Conservation (phyloP, 1,284 basidiomycete species). For the Blastosporella zonata region DNA sequence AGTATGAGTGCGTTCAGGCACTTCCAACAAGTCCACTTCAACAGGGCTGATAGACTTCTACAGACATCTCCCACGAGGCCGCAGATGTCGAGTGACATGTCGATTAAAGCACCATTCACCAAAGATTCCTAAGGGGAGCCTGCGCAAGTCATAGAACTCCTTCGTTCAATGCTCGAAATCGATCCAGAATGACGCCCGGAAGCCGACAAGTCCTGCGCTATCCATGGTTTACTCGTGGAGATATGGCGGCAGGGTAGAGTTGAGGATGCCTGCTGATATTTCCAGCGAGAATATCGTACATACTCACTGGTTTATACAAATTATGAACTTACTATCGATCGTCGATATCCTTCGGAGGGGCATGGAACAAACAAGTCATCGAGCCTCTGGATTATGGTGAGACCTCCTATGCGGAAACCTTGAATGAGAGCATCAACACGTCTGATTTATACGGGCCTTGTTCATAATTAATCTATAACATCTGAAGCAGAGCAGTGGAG, state of each 20-base stretch:
- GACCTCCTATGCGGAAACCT: too few species aligned
- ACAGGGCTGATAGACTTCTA: background rate
- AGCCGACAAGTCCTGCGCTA: constrained; percentile 8
- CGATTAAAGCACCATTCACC: constrained; percentile 6
- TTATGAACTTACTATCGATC: too few species aligned
- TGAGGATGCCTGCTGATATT: background rate
- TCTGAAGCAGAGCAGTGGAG: background rate
- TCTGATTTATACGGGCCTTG: background rate
- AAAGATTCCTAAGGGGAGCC: background rate
- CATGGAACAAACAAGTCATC: too few species aligned
- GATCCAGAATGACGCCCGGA: constrained; percentile 7
- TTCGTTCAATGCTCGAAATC: constrained; percentile 13
- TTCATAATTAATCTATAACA: background rate
- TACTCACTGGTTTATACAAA: too few species aligned
- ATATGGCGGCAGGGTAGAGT: background rate
- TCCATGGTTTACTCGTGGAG: constrained; percentile 10
- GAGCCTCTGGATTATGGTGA: too few species aligned
- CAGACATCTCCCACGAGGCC: constrained; percentile 11
- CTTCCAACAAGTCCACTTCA: background rate
- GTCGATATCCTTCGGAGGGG: too few species aligned
- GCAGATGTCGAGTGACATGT: constrained; percentile 13
- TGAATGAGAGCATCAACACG: too few species aligned
- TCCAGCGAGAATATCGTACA: too few species aligned
- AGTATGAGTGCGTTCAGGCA: constrained; percentile 3
- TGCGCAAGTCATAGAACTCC: constrained; percentile 8